Evolutionary conservation across 2,329 filamentous ascomycete species (phyloP).

Genomic region (Sporothrix luriei): DNA sequence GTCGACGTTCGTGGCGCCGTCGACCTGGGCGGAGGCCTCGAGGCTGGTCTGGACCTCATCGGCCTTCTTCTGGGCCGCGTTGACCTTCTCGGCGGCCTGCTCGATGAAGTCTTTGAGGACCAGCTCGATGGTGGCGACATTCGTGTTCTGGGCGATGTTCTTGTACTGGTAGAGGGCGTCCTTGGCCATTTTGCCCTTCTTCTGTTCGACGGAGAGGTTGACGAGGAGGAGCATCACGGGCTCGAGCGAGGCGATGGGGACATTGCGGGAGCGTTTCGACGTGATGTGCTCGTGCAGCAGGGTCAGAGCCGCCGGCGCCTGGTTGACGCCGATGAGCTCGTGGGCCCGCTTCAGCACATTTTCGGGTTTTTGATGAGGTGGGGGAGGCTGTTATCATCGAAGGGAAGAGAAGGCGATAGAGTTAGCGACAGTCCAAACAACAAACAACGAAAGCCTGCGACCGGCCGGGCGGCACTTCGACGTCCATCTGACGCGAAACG

Average conservation of each 20-base stretch:
- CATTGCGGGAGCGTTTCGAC: constrained; percentile 96
- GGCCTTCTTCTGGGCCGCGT: constrained; percentile 91
- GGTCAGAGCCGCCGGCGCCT: constrained; percentile 86
- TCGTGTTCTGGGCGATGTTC: constrained; percentile 99
- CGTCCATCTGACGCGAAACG: constrained; percentile 18
- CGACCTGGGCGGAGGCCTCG: constrained; percentile 65
- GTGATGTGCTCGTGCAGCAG: constrained; percentile 99
- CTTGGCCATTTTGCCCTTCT: constrained; percentile 98
- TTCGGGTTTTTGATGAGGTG: constrained; percentile 95
- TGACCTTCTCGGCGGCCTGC: constrained; percentile 93
- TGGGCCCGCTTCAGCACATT: constrained; percentile 98
- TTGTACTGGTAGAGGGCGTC: constrained; percentile 99
- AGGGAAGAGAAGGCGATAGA: constrained; percentile 24
- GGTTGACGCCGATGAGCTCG: constrained; percentile 97
- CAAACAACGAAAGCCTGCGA: not conserved
- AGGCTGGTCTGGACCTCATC: constrained; percentile 89
- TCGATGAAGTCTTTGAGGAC: constrained; percentile 98
- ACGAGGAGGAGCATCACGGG: constrained; percentile 98
- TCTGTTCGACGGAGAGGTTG: constrained; percentile 92
- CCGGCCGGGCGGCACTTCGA: not conserved
- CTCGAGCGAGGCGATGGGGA: constrained; percentile 92
- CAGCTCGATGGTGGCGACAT: constrained; percentile 95
- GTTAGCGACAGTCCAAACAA: constrained; percentile 30
- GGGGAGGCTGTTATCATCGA: constrained; percentile 67
- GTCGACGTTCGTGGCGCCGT: constrained; percentile 74